These are phyloP conservation scores for Ajuga chamaepitys DNA, from an alignment of 257 asterid species.

Conservation along the genomic window DNA sequence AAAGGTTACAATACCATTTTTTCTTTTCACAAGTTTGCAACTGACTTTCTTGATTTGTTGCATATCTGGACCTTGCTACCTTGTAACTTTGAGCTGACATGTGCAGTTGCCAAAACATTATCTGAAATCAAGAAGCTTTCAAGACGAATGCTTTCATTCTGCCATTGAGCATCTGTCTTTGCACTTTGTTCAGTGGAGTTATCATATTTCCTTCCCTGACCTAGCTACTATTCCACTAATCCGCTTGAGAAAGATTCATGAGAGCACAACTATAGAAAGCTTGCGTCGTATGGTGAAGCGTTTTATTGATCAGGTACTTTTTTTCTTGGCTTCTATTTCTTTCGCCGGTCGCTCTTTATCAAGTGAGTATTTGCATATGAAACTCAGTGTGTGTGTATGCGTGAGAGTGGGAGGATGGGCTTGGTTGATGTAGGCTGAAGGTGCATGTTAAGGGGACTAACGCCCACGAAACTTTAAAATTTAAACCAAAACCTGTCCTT, in stretches of 20 bases:
- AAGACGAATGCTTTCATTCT: slow-evolving; percentile 64
- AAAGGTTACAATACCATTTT: slow-evolving; percentile 50
- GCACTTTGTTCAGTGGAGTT: slow-evolving; percentile 89
- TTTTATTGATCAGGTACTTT: slow-evolving; percentile 74
- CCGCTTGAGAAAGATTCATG: slow-evolving; percentile 55
- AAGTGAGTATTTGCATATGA: neutral
- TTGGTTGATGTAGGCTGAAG: neutral
- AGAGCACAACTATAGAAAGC: slow-evolving; percentile 46
- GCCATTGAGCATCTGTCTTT: slow-evolving; percentile 58
- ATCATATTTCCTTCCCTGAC: slow-evolving; percentile 85
- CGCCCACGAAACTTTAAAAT: neutral
- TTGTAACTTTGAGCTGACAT: slow-evolving; percentile 14
- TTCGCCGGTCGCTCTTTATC: neutral
- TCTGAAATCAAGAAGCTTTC: slow-evolving; percentile 63
- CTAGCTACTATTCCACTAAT: slow-evolving; percentile 77
- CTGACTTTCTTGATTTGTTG: slow-evolving; percentile 7
- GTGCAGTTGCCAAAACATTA: slow-evolving; percentile 78
- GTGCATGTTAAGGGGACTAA: neutral
- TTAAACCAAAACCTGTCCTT: neutral
- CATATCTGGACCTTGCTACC: slow-evolving; percentile 13
- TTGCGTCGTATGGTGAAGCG: slow-evolving; percentile 60
- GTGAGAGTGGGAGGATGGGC: no score
- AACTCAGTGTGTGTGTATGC: no score
- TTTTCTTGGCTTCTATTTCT: slow-evolving; percentile 14
- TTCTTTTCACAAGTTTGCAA: neutral